phyloP scores from a whole-genome alignment of 179 eudicot genomes.

The Amaranthus tricolor region DNA sequence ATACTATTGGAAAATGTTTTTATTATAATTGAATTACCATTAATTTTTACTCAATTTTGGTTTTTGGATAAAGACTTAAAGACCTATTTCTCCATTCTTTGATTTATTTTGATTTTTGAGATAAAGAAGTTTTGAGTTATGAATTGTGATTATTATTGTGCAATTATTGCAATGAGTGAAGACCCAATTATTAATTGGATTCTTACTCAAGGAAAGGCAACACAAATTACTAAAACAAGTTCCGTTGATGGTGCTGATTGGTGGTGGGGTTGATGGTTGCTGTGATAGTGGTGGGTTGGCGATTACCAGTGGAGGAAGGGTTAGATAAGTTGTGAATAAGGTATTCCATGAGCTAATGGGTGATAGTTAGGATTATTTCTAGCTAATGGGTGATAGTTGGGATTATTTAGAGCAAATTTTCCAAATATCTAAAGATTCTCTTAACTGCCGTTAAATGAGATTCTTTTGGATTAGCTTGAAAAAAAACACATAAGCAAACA shows the following conservation, averaged over 20 bases:
- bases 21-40: neutral
- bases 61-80: neutral
- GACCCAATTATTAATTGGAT: conserved; percentile 94
- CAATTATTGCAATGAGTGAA: conserved; percentile 70
- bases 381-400: too few species aligned
- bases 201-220: conserved; percentile 81
- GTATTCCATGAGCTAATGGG: too few species aligned
- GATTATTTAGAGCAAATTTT: too few species aligned
- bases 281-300: too few species aligned
- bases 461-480: too few species aligned
- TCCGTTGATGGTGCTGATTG: conserved; percentile 94
- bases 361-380: too few species aligned
- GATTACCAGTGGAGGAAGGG: too few species aligned
- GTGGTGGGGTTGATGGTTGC: too few species aligned
- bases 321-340: too few species aligned
- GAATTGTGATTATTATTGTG: conserved; percentile 12
- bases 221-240: conserved; percentile 54
- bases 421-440: too few species aligned
- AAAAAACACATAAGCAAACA: too few species aligned
- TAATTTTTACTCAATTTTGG: conserved; percentile 19
- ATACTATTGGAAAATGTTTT: neutral
- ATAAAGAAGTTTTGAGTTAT: conserved; percentile 12
- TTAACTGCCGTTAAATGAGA: too few species aligned
- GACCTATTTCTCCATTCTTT: neutral
- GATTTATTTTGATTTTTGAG: neutral